phyloP scores from a whole-genome alignment of 345 rosid species.

The Camelina hispida region DNA sequence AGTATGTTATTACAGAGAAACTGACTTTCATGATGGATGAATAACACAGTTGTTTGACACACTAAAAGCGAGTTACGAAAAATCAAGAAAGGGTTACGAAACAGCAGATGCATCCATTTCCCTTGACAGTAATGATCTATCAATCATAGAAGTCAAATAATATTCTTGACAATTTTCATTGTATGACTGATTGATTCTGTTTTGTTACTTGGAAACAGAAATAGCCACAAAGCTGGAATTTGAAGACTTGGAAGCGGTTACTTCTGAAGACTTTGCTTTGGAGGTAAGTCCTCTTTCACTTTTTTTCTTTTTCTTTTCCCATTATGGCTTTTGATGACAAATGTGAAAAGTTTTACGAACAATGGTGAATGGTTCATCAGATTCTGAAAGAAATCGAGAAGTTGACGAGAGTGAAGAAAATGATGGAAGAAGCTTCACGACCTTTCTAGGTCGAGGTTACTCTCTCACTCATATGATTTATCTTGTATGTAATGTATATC shows the following conservation, averaged over 20 bases:
- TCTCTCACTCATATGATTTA: neutral
- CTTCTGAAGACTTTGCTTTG: conserved; percentile 71
- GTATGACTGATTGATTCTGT: conserved; percentile 35
- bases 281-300: conserved; percentile 60
- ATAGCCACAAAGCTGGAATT: conserved; percentile 62
- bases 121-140: conserved; percentile 55
- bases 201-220: conserved; percentile 52
- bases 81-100: conserved; percentile 66
- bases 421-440: conserved; percentile 90
- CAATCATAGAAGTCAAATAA: neutral
- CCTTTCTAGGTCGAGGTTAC: conserved; percentile 59
- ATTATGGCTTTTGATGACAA: neutral
- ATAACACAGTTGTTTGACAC: conserved; percentile 48
- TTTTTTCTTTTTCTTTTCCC: neutral
- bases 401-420: conserved; percentile 80
- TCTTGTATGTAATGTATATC: conserved; percentile 13
- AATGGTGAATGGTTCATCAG: conserved; percentile 47
- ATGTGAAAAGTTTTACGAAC: neutral
- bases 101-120: conserved; percentile 84
- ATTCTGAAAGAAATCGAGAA: conserved; percentile 71
- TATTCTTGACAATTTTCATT: neutral
- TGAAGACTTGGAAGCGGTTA: conserved; percentile 59
- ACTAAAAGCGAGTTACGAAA: conserved; percentile 56
- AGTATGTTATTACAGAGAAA: conserved; percentile 7
- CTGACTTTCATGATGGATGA: conserved; percentile 21